These are phyloP conservation scores for Ophiostoma perfectum DNA, from an alignment of 2,329 filamentous ascomycete genomes.

Conservation along the genomic window DNA sequence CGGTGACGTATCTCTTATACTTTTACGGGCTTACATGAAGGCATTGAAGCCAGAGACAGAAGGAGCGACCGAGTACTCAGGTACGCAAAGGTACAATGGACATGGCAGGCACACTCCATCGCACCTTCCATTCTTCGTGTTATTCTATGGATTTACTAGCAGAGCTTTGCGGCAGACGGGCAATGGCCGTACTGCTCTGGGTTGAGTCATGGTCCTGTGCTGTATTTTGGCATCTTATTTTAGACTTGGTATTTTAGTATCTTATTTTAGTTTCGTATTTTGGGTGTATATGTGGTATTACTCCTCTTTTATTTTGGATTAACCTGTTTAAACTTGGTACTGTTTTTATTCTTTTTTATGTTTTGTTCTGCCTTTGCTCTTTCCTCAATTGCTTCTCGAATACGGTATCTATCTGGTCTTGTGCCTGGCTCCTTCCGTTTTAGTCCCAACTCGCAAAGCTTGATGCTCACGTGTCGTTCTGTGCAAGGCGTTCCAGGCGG, in stretches of 20 bases:
- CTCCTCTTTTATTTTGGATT: neutral
- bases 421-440: conserved; percentile 16
- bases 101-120: neutral
- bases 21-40: conserved; percentile 11
- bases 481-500: neutral
- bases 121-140: neutral
- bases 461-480: conserved; percentile 4
- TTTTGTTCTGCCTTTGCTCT: neutral
- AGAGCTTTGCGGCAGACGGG: too few species aligned
- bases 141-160: neutral
- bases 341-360: neutral
- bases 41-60: conserved; percentile 16
- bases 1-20: conserved; percentile 21
- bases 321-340: neutral
- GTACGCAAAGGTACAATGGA: neutral
- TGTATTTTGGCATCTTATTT: neutral
- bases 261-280: neutral
- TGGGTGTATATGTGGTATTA: too few species aligned
- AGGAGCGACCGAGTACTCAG: conserved; percentile 13
- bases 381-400: neutral
- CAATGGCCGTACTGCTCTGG: too few species aligned
- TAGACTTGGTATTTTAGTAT: conserved; percentile 1
- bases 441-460: conserved; percentile 7
- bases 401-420: conserved; percentile 9
- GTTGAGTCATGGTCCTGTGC: neutral